These are phyloP conservation scores for Penicillium concentricum DNA, from an alignment of 2,329 filamentous ascomycete species.

Conservation along the genomic window DNA sequence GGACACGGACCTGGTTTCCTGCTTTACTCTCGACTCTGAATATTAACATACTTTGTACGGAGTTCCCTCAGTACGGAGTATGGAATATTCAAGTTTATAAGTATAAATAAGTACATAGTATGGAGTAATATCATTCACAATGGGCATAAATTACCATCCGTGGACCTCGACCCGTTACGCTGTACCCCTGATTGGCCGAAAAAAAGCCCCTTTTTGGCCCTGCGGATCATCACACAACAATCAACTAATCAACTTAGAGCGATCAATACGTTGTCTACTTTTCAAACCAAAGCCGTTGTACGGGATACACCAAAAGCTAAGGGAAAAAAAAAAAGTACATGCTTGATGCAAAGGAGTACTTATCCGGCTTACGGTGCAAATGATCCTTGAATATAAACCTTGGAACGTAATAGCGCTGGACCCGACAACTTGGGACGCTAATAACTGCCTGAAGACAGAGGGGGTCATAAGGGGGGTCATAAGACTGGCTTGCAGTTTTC, in stretches of 20 bases:
- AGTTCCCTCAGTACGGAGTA: too few relatives aligned
- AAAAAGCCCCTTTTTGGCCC: slow-evolving; percentile 1
- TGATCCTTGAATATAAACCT: neutral
- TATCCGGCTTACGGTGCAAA: neutral
- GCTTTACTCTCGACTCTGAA: neutral
- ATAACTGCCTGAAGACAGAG: slow-evolving; percentile 15
- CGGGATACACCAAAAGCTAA: slow-evolving; percentile 7
- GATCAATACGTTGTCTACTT: neutral
- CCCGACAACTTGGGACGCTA: slow-evolving; percentile 19
- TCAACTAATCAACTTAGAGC: slow-evolving; percentile 7
- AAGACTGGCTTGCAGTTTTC: slow-evolving; percentile 13
- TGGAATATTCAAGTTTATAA: too few relatives aligned
- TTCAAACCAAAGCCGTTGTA: slow-evolving; percentile 4
- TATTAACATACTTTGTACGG: too few relatives aligned
- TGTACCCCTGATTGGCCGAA: slow-evolving; percentile 9
- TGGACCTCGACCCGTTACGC: neutral
- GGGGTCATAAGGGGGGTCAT: slow-evolving; percentile 14
- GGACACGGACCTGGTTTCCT: neutral
- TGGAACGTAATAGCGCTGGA: neutral
- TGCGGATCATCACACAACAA: slow-evolving; percentile 5
- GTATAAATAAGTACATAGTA: neutral
- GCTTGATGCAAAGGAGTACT: neutral
- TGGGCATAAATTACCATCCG: neutral
- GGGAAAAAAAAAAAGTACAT: neutral
- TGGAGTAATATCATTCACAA: neutral